Evolutionary conservation across 768 basidiomycete genomes (phyloP), one percentile per base, ranked within the genome.

Genomic region (Pleurotus tuoliensis): DNA sequence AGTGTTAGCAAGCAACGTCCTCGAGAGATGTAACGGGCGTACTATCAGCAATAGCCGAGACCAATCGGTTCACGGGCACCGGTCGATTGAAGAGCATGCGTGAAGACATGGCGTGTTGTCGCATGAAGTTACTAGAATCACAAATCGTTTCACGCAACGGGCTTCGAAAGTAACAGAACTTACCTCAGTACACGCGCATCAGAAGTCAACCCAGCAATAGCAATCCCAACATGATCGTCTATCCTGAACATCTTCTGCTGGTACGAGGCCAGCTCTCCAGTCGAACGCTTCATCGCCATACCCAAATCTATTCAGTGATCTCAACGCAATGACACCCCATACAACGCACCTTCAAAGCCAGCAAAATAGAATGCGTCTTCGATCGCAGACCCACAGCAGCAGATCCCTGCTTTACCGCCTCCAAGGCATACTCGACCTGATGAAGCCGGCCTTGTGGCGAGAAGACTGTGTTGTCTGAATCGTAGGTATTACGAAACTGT

Each of bases 191-290:
- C 97, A 69, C 97, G 90, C 44, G 97, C 97, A 77, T 99, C 97
- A 46, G 92, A 94, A 7, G 97, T 99, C 60, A 99, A 76, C n/a
- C 97, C 97, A 50, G 97, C 97, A 69, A 99, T 98, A 48, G 95
- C 96, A 66, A 99, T 94, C n/a, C 97, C 97, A 63, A 97, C 87
- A 75, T 99, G 97, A 72, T 98, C 94, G 68, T 99, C 97, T 86
- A 99, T 96, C 67, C 94, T 83, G 73, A 96, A 97, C 88, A 98
- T 91, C 82, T 99, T 98, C 77, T 98, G 95, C 70, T 99, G 97
- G 80, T 98, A 98, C n/a, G 92, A 93, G 13, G 97, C 95, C 52
- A 99, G 82, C 71, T 98, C 96, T 58, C 97, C 97, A 12, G 94
- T 95, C 25, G 97, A 98, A 71, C 96, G 84, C 97, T 99, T 49